Evolutionary conservation across 148 eudicot genomes (phyloP).

Genomic region (Rheum nobile): DNA sequence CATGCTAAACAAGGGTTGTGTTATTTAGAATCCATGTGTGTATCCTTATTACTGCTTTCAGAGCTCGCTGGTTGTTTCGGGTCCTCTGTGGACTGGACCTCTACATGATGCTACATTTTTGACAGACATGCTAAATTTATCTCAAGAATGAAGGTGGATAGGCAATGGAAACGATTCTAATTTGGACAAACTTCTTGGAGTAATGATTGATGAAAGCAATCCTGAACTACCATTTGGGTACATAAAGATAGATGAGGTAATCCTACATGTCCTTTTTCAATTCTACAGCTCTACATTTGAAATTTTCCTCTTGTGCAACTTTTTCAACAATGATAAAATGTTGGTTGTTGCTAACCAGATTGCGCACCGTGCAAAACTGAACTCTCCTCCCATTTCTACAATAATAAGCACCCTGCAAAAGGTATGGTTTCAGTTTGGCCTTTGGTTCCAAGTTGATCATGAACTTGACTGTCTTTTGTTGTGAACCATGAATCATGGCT

Average conservation of each 20-base stretch:
- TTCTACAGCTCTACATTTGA: not conserved
- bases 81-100: slow-evolving; percentile 97
- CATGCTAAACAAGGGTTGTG: not conserved
- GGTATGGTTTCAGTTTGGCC: slow-evolving; percentile 18
- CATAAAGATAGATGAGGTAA: slow-evolving; percentile 70
- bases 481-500: too few species aligned
- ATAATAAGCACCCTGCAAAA: slow-evolving; percentile 43
- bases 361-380: slow-evolving; percentile 79
- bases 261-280: too few species aligned
- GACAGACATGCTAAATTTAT: slow-evolving; percentile 51
- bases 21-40: too few species aligned
- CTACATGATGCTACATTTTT: slow-evolving; percentile 59
- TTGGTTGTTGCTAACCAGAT: slow-evolving; percentile 27
- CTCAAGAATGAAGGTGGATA: slow-evolving; percentile 81
- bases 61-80: slow-evolving; percentile 62
- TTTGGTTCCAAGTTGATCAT: not conserved
- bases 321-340: slow-evolving; percentile 1
- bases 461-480: too few species aligned
- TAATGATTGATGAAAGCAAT: slow-evolving; percentile 85
- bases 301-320: not conserved
- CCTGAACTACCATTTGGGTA: slow-evolving; percentile 69
- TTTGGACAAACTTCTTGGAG: slow-evolving; percentile 55
- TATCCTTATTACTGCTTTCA: slow-evolving; percentile 18
- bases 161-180: slow-evolving; percentile 38
- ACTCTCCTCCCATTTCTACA: slow-evolving; percentile 55